Evolutionary conservation across 1,284 basidiomycete genomes (phyloP), one percentile per base, ranked within the genome.

Genomic region (Fomitopsis pinicola): DNA sequence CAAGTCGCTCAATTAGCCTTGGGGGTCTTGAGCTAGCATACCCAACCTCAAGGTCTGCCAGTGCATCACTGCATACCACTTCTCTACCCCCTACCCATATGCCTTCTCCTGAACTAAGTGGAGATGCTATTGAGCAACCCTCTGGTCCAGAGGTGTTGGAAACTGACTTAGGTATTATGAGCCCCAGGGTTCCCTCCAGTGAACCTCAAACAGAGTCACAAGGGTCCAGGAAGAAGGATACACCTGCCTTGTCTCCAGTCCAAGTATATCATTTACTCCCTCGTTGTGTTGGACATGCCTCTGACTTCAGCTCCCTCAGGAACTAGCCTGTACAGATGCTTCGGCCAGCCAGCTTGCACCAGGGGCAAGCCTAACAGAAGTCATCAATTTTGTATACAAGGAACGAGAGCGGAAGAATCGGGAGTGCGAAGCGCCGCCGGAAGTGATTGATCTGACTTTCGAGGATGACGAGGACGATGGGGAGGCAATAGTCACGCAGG

Each of bases 401-500:
- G 46, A 52, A 17, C 38, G 19, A 19, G 5, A 40, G 38, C 6
- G 38, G 12, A 40, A 40, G 38, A 15, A 10, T 3, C 6, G 14
- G 38, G 38, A 40, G 38, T 12, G 12, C 9, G 3, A 15, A 40
- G 35, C 35, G 10, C 35, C 35, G 17, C 28, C 26, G 40, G 48
- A 62, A 17, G 52, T 65, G 15, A 66, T 66, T 38, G 67, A 68
- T 46, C 46, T 68, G 17, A 67, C 66, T 1, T 55, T 57, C 6
- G 65, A 64, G n/a, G 62, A 62, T 40, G 59, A 59, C 26, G 63
- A 62, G 17, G 44, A 57, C 8, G 19, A 63, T 8, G 42, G 30
- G 6, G 40, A 42, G 19, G 40, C 42, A 36, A 10, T 12, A 28
- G 26, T 42, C 42, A 7, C 55, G 10, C 28, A 54, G 38, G 12